phyloP scores from a whole-genome alignment of 768 basidiomycete species.

The Phaeotremella skinneri region DNA sequence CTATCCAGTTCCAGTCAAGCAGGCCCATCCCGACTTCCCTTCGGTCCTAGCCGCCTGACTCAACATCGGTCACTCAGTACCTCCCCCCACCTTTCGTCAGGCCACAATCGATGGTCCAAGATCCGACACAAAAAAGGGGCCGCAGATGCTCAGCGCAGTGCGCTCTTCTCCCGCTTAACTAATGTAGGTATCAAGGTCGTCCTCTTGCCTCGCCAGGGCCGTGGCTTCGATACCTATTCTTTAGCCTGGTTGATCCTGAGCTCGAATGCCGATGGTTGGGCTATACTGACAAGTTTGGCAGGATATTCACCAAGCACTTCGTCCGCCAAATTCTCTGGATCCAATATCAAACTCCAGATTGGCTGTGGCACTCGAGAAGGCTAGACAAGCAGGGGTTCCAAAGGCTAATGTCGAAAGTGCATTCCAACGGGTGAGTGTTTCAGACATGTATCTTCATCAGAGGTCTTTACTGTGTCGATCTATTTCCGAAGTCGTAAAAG shows the following conservation, averaged over 20 bases:
- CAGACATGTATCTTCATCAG: not conserved
- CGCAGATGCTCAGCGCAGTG: conserved; percentile 38
- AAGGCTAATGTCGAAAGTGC: conserved; percentile 43
- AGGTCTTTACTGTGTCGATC: not conserved
- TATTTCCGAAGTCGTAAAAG: not conserved
- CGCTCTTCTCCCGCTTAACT: conserved; percentile 37
- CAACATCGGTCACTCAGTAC: not conserved
- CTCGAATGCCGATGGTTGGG: not conserved
- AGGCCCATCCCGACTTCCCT: not conserved
- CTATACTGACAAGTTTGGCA: conserved; percentile 7
- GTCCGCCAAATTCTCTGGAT: conserved; percentile 40
- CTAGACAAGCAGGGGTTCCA: conserved; percentile 40
- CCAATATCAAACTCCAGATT: conserved; percentile 38
- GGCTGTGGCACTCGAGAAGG: conserved; percentile 38
- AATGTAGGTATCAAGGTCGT: conserved; percentile 20
- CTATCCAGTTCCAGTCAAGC: too few relatives aligned
- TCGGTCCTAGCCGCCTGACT: not conserved
- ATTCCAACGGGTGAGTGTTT: conserved; percentile 30
- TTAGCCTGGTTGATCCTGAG: not conserved
- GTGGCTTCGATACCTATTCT: too few relatives aligned
- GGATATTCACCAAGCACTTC: conserved; percentile 43
- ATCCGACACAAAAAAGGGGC: conserved; percentile 50
- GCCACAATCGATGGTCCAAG: conserved; percentile 50
- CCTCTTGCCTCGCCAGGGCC: not conserved
- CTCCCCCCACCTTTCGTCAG: conserved; percentile 14